Conservation (phyloP, 83 land plant species). For the Diphasiastrum complanatum region DNA sequence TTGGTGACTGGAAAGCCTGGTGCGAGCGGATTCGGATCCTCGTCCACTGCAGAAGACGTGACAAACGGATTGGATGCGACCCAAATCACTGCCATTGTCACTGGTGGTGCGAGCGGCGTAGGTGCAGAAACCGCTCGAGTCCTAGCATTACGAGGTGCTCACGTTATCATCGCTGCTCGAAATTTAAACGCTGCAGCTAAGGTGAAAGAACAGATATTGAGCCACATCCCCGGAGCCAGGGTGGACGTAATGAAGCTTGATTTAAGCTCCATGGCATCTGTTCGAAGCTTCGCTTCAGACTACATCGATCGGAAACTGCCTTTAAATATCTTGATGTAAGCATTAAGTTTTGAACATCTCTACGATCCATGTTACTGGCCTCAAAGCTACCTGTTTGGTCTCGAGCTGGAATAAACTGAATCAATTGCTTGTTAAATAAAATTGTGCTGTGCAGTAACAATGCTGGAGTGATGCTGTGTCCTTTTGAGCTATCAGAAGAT, state of each 20-base stretch:
- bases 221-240: slow-evolving; percentile 45
- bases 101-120: slow-evolving; percentile 69
- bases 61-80: slow-evolving; percentile 55
- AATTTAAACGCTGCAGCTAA: slow-evolving; percentile 30
- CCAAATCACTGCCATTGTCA: slow-evolving; percentile 58
- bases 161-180: slow-evolving; percentile 52
- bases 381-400: not conserved
- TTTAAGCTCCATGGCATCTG: slow-evolving; percentile 53
- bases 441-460: slow-evolving; percentile 32
- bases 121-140: slow-evolving; percentile 63
- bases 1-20: no score
- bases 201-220: slow-evolving; percentile 35
- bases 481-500: slow-evolving; percentile 42
- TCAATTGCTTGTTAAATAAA: not conserved
- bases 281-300: slow-evolving; percentile 46
- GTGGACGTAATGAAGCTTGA: slow-evolving; percentile 56
- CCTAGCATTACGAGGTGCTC: slow-evolving; percentile 60
- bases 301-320: slow-evolving; percentile 36
- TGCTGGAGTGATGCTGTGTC: slow-evolving; percentile 49
- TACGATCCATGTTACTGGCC: not conserved
- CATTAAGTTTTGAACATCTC: not conserved
- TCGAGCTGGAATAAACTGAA: not conserved
- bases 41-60: slow-evolving; percentile 61
- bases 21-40: slow-evolving; percentile 48
- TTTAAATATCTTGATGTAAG: slow-evolving; percentile 66